Percentiles rank a stretch among this genome's conserved stretches.
Evolutionary conservation across 2,329 filamentous ascomycete species (phyloP).

Genomic region (Zarea fungicola): DNA sequence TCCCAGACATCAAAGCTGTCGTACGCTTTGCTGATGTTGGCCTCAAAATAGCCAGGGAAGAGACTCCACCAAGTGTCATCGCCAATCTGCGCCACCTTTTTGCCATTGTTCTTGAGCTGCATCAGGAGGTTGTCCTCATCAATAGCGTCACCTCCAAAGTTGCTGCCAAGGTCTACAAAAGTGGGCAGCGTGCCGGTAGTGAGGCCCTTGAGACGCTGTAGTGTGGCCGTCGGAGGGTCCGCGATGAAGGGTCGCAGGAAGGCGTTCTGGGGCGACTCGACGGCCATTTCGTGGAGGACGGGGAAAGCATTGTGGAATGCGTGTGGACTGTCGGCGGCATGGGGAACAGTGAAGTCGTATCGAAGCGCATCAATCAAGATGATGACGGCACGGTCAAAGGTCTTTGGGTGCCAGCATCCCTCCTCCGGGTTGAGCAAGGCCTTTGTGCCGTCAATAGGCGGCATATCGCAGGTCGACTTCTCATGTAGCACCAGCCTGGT

Average conservation of each 20-base stretch:
- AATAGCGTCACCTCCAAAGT: conserved; percentile 91
- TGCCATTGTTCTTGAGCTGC: conserved; percentile 58
- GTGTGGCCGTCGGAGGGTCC: conserved; percentile 88
- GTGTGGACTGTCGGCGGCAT: conserved; percentile 36
- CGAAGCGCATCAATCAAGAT: conserved; percentile 89
- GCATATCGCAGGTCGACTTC: conserved; percentile 62
- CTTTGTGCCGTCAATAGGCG: conserved; percentile 54
- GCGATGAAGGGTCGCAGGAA: conserved; percentile 94
- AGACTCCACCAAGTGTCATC: conserved; percentile 95
- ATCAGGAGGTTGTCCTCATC: conserved; percentile 80
- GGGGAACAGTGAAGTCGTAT: conserved; percentile 92
- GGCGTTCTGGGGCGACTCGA: conserved; percentile 70
- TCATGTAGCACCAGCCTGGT: conserved; percentile 77
- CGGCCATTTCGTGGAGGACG: conserved; percentile 77
- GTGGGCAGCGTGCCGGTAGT: conserved; percentile 94
- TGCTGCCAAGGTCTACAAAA: conserved; percentile 89
- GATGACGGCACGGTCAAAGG: conserved; percentile 85
- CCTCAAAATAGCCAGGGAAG: conserved; percentile 90
- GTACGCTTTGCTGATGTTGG: conserved; percentile 79
- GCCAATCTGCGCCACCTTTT: conserved; percentile 87
- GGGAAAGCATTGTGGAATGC: conserved; percentile 83
- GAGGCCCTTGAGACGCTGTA: conserved; percentile 87
- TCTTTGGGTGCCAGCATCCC: conserved; percentile 95
- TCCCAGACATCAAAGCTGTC: conserved; percentile 99
- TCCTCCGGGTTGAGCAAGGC: conserved; percentile 42